Evolutionary conservation across 2,329 filamentous ascomycete species (phyloP), one percentile per base, ranked within the genome.

Genomic region (Colletotrichum musae): DNA sequence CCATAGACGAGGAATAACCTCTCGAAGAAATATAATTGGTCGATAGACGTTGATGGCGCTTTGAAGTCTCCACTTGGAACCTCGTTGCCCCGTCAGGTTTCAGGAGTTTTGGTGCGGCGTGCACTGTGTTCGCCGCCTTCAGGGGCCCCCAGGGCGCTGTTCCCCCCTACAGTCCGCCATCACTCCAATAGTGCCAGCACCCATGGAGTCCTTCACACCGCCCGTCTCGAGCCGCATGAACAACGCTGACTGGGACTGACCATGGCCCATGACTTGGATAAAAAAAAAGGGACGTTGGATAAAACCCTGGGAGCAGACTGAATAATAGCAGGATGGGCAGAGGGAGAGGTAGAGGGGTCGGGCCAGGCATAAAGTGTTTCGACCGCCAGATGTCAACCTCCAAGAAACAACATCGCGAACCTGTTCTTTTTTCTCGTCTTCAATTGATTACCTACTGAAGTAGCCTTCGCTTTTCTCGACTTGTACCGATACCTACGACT

Each of bases 31-130:
- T 13, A 18, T 64, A 32, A 68, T 64, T 68, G 65, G 65, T 9
- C 5, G 12, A 43, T 13, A 3, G 1, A 2, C 9, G 7, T 9
- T 36, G 32, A 36, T 36, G 32, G 32, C 28, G 13, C 13, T 24
- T 4, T n/a, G 16, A 36, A n/a, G 41, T 6, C 47, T n/a, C 47
- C 47, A 50, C 47, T n/a, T 12, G 21, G 47, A 10, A 36, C 32
- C 47, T 50, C 47, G 77, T 78, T 78, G 77, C 77, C 78, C 77
- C 73, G 79, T 77, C 78, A 80, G 76, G 72, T 73, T 66, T 73
- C 75, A 73, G 72, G 73, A 52, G 43, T 7, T 56, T 58, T 61
- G 54, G 57, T 39, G 45, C 50, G n/a, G n/a, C n/a, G 58, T 52
- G 48, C 58, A 61, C 58, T 28, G 48, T 61, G 36, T 53, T 61